phyloP scores from a whole-genome alignment of 441 rosid species.

The Croton laevigatus region DNA sequence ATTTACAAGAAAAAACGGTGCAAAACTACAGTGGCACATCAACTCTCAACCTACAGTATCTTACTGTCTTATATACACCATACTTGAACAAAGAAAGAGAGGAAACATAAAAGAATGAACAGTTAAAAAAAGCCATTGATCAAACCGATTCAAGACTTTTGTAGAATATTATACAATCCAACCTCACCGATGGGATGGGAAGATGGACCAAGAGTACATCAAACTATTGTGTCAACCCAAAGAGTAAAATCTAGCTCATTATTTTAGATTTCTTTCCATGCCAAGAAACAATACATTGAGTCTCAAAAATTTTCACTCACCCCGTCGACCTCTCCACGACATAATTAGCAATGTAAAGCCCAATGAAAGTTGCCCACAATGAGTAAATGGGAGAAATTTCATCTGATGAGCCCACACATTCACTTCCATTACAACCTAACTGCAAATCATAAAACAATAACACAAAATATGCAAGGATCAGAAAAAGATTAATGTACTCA shows the following conservation, averaged over 20 bases:
- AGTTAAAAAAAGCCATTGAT: background rate
- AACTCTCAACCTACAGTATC: constrained; percentile 5
- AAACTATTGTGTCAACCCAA: background rate
- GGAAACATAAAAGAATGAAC: background rate
- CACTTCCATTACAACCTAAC: constrained; percentile 65
- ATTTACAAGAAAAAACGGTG: background rate
- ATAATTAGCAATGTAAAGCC: constrained; percentile 97
- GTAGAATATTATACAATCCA: background rate
- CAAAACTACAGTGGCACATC: background rate
- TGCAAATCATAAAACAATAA: constrained; percentile 28
- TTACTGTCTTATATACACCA: background rate
- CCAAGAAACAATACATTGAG: constrained; percentile 7
- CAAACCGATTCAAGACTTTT: background rate
- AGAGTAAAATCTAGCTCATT: background rate
- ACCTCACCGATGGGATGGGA: background rate
- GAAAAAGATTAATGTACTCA: constrained; percentile 1
- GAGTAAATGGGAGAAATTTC: constrained; percentile 99
- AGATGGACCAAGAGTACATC: background rate
- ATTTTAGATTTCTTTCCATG: background rate
- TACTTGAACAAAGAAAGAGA: background rate
- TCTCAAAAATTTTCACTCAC: constrained; percentile 43
- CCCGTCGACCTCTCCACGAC: constrained; percentile 99
- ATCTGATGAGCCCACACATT: constrained; percentile 74
- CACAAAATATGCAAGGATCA: constrained; percentile 9
- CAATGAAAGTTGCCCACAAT: constrained; percentile 97